Conservation (phyloP, 768 basidiomycete genomes). For the Dendrothele bispora region DNA sequence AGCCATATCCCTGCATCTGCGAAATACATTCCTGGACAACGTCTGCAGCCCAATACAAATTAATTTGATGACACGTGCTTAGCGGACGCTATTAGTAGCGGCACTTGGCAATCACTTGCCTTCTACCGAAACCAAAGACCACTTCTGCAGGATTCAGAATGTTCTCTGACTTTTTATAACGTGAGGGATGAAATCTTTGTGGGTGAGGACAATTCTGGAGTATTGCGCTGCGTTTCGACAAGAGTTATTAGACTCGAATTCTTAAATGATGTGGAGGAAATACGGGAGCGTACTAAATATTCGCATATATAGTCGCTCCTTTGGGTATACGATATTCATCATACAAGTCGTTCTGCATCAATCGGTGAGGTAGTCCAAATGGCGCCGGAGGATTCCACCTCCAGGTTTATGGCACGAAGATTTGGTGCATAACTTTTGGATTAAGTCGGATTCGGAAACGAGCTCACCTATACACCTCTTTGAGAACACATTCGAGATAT, state of each 20-base stretch:
- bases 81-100: neutral
- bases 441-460: too few relatives aligned
- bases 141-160: conserved; percentile 46
- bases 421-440: neutral
- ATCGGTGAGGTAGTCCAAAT: conserved; percentile 47
- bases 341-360: conserved; percentile 52
- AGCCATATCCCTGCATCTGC: conserved; percentile 49
- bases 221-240: conserved; percentile 36
- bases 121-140: conserved; percentile 58
- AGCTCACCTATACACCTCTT: conserved; percentile 45
- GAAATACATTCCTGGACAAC: conserved; percentile 55
- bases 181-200: conserved; percentile 47
- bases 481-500: conserved; percentile 46
- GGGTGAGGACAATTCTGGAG: conserved; percentile 45
- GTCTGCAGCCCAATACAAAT: conserved; percentile 29
- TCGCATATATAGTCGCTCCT: conserved; percentile 31
- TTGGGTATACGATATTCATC: conserved; percentile 43
- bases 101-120: conserved; percentile 28
- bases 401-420: conserved; percentile 7
- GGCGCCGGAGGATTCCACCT: conserved; percentile 51
- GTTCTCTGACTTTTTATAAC: conserved; percentile 39
- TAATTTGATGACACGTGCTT: neutral
- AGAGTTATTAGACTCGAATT: neutral
- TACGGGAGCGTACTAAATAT: neutral
- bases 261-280: too few relatives aligned